Evolutionary conservation across 2,329 filamentous ascomycete genomes (phyloP), one percentile per base, ranked within the genome.

Genomic region (Fusarium tuaranense): DNA sequence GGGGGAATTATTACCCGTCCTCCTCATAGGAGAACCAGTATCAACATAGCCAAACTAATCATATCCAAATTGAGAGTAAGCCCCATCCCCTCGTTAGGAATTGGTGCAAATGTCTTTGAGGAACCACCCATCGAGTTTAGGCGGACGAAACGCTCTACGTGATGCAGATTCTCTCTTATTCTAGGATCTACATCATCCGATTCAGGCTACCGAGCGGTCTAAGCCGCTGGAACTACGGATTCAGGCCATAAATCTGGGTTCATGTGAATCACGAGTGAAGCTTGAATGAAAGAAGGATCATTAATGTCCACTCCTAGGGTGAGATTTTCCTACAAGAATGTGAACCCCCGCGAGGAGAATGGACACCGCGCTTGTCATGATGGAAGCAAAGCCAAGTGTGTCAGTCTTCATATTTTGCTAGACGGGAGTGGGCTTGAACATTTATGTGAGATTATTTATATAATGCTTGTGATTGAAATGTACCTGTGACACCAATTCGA

Each of bases 1-100:
- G 7, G 25, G 25, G 5, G 25, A 27, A 27, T 27, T 27, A 7
- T 16, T 46, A 63, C 65, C 58, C 16, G 46, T 39, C 34, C 46
- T 67, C 65, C 48, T 57, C 48, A 48, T 57, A 5, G 58, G 65
- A 16, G 58, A 48, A 4, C 22, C 55, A n/a, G 57, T 13, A 4
- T 58, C 58, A 22, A 46, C 27, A 7, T 67, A 67, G n/a, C 65
- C 65, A 5, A 67, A 46, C 46, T 48, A 7, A 63, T 38, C 51
- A 67, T 67, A 18, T 63, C 32, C 3, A 32, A 32, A 12, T 12
- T 63, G 5, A 57, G 46, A 30, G 46, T 38, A 27, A 63, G 59
- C 4, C 59, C 59, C 30, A 63, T 16, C 10, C 59, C 65, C 13
- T 64, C 60, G 10, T 63, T 68, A 7, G 39, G 36, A 2, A 64